Base-by-base conservation (phyloP, 2,329 filamentous ascomycete species). In the Ophiostoma novo-ulmi region DNA sequence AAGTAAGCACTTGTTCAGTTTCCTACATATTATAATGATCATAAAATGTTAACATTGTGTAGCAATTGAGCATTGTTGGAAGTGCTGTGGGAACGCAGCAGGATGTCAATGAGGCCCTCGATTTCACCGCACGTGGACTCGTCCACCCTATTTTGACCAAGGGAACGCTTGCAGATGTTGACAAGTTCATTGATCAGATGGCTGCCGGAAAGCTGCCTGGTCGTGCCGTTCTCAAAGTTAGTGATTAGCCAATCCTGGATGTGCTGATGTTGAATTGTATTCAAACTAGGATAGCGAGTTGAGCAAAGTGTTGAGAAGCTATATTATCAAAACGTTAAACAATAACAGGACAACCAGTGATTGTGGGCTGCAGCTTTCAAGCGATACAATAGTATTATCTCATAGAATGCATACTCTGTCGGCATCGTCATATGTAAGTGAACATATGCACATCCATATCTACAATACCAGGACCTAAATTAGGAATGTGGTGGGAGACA, bases 111-210 rank as follows among this genome's bases (percentile, higher is more conserved):
- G 72, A 73, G 61, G 72, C 72, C 1, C 69, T 73, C 17, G 71
- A 70, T 35, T 73, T 73, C 13, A 73, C 72, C 1, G 71, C 70
- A 0, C 72, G 72, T 4, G 72, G 63, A 13, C 70, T 71, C 22
- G 72, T 73, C 2, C 72, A 72, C 44, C 72, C 72, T 2, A 71
- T 72, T 31, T 63, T 73, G n/a, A 72, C 71, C 6, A 71, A 70
- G 36, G 72, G 72, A 52, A 72, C 58, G 6, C 69, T 73, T 11
- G 72, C 69, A 14, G 72, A 73, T 22, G 48, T 73, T 8, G 71
- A 73, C 70, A 72, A 70, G 64, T 70, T 72, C 20, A 71, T 72
- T 11, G 70, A 68, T 0, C 26, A 20, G 5, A 68, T 73, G 70
- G 2, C 36, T 5, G 31, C 66, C 0, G 72, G 72, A 13, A 66